A percentile compares a stretch with the other conserved stretches of the same genome.
phyloP scores from a whole-genome alignment of 129 eudicot species.

The Smallanthus sonchifolius region DNA sequence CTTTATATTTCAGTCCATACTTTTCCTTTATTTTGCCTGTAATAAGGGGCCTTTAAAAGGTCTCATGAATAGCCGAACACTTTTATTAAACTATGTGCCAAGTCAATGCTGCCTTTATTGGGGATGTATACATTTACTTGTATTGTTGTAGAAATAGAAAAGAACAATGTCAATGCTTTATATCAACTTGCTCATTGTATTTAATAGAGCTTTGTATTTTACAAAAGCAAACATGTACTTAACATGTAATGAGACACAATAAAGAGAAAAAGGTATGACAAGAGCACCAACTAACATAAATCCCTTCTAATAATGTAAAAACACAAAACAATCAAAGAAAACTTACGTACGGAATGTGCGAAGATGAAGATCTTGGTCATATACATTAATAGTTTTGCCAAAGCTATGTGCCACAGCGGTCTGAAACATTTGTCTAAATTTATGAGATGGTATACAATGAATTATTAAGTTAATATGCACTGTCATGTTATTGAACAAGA shows the following conservation, averaged over 20 bases:
- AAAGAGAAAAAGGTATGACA: constrained; percentile 3
- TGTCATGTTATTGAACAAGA: constrained; percentile 4
- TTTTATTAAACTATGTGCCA: neutral
- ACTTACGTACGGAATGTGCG: constrained; percentile 77
- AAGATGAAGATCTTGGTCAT: constrained; percentile 86
- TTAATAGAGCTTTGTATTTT: neutral
- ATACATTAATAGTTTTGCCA: constrained; percentile 59
- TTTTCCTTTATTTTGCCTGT: neutral
- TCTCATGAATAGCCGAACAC: neutral
- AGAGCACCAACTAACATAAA: constrained; percentile 2
- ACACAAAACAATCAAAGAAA: neutral
- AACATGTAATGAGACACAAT: neutral
- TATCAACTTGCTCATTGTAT: neutral
- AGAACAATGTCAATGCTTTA: neutral
- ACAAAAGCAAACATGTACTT: neutral
- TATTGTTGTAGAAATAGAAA: neutral
- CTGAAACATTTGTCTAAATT: constrained; percentile 31
- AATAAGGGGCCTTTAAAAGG: neutral
- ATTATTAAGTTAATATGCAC: constrained; percentile 1
- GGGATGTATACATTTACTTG: neutral
- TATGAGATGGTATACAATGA: neutral
- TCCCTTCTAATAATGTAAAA: neutral
- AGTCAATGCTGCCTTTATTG: neutral
- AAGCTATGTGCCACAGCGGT: constrained; percentile 87
- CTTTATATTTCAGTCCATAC: constrained; percentile 2